Base-by-base conservation (phyloP, 345 rosid species). In the Hirschfeldia incana region DNA sequence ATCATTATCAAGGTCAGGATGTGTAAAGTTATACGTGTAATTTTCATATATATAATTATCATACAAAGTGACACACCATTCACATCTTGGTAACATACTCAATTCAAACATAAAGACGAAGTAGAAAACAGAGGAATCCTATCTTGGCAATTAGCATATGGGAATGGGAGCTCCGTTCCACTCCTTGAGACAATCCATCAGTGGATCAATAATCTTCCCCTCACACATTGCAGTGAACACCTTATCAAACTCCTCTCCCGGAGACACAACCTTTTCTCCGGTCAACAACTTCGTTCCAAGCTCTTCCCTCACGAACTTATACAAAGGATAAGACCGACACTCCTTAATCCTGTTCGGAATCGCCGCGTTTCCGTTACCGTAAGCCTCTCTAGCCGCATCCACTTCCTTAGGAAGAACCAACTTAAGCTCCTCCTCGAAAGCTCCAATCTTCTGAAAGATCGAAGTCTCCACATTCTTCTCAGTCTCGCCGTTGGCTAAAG, bases 121-220 rank as follows among this genome's bases (percentile, higher is more conserved):
- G n/a, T n/a, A 73, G 58, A 79, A 65, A 12, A 69, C 63, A 53
- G 63, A 37, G 58, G 75, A 72, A 46, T 73, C 17, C 51, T 51
- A 12, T 13, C 6, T 71, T n/a, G n/a, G n/a, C n/a, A n/a, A n/a
- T n/a, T 79, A 83, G 70, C 87, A 83, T 26, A 91, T 81, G 0
- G 93, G 92, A 66, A 91, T 80, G 34, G 93, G 93, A 72, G 89
- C 86, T 28, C 97, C 93, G 55, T 91, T 84, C 97, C 93, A 91
- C 5, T 86, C 92, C 84, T 81, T 80, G 78, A 91, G 87, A 76
- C 93, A 89, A 6, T n/a, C n/a, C 79, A 89, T 59, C 87, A 89
- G 15, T 0, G 92, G 97, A 85, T 87, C 93, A 65, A 89, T 86
- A 69, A 89, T 17, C 69, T 80, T 86, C 65, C 97, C 91, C 44